Evolutionary conservation across 2,329 filamentous ascomycete genomes (phyloP).

Genomic region (Ilyonectria destructans): DNA sequence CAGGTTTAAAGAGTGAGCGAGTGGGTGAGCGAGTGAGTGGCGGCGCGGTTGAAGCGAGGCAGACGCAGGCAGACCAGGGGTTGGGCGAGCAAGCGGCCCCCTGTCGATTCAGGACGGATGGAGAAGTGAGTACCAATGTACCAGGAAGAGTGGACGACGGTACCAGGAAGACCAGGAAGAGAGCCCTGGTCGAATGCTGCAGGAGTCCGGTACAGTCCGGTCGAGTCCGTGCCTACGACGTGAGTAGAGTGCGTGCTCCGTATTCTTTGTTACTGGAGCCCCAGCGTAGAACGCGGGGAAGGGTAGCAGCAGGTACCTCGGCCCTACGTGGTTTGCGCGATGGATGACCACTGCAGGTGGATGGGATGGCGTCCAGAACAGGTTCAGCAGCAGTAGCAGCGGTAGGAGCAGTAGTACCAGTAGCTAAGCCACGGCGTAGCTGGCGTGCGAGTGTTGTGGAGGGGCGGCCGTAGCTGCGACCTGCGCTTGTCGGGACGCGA

Average conservation of each 20-base stretch:
- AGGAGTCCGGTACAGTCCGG: slow-evolving; percentile 33
- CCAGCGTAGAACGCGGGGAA: slow-evolving; percentile 33
- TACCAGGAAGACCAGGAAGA: slow-evolving; percentile 20
- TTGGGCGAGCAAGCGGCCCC: slow-evolving; percentile 39
- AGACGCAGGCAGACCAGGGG: slow-evolving; percentile 48
- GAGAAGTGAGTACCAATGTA: slow-evolving; percentile 11
- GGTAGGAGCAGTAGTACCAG: neutral
- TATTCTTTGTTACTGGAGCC: slow-evolving; percentile 39
- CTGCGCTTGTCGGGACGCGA: slow-evolving; percentile 48
- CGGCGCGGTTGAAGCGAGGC: slow-evolving; percentile 47
- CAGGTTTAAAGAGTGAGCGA: slow-evolving; percentile 51
- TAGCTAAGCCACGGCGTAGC: neutral
- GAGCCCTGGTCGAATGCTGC: slow-evolving; percentile 27
- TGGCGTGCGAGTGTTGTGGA: slow-evolving; percentile 26
- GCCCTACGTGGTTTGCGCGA: neutral
- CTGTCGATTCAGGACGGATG: slow-evolving; percentile 26
- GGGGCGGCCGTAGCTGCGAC: slow-evolving; percentile 44
- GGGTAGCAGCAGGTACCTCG: slow-evolving; percentile 37
- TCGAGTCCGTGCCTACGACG: slow-evolving; percentile 31
- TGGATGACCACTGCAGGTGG: slow-evolving; percentile 13
- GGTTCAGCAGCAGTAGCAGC: neutral
- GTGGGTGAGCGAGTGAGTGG: slow-evolving; percentile 39
- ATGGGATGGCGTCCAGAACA: slow-evolving; percentile 3
- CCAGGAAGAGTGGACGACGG: slow-evolving; percentile 10
- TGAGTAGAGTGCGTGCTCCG: slow-evolving; percentile 27